A percentile compares a stretch with the other conserved stretches of the same genome.
Conservation (phyloP, 2,329 filamentous ascomycete species). For the Akanthomyces uredinophilus region DNA sequence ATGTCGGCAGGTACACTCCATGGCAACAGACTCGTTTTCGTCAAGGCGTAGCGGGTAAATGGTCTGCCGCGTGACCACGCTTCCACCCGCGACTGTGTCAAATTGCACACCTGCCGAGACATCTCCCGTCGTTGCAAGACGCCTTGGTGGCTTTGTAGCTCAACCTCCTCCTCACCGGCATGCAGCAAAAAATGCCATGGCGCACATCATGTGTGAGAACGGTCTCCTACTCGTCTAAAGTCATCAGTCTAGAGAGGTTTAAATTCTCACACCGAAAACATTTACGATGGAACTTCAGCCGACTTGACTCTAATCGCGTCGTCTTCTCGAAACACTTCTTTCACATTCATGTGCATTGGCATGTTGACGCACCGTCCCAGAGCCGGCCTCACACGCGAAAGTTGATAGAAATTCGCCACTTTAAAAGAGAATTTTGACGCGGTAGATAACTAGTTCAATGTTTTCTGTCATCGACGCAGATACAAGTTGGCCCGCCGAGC, state of each 20-base stretch:
- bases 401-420: no score
- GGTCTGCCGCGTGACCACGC: slow-evolving; percentile 9
- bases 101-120: slow-evolving; percentile 6
- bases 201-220: background rate
- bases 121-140: background rate
- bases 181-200: background rate
- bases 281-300: no score
- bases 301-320: no score
- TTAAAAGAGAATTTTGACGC: no score
- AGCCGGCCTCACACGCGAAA: no score
- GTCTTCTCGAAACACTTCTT: no score
- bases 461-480: no score
- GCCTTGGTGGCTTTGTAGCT: background rate
- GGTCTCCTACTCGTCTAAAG: background rate
- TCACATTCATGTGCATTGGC: no score
- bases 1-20: background rate
- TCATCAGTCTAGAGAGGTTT: background rate
- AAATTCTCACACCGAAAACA: no score
- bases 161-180: background rate
- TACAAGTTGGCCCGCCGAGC: no score
- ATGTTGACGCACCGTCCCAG: no score
- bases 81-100: background rate
- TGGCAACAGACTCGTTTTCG: background rate
- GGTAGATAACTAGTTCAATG: no score
- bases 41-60: background rate